Evolutionary conservation across 306 rosid genomes (phyloP).

Genomic region (Rosa multiflora): DNA sequence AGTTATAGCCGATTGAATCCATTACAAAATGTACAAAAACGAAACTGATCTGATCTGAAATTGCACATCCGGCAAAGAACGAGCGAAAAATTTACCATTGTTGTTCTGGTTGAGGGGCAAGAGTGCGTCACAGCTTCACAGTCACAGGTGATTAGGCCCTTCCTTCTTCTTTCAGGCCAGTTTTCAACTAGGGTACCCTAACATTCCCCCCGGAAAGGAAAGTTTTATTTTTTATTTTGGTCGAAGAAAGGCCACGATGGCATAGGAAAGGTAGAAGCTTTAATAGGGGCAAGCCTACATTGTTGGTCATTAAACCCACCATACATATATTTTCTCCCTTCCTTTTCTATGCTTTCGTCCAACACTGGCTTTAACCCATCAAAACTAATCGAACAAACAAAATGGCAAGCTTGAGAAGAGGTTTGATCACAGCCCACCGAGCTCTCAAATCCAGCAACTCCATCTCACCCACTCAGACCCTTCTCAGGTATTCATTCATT

Average conservation of each 20-base stretch:
- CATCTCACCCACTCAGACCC: slow-evolving; percentile 10
- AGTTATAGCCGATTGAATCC: no score
- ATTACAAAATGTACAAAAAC: no score
- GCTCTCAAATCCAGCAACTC: slow-evolving; percentile 32
- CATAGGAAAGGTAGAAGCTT: not conserved
- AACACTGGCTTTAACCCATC: not conserved
- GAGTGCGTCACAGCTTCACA: no score
- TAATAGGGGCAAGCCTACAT: not conserved
- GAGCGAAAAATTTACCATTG: no score
- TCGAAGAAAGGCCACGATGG: slow-evolving; percentile 18
- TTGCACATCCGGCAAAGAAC: no score
- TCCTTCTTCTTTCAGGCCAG: no score
- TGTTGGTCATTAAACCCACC: not conserved
- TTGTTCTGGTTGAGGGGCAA: no score
- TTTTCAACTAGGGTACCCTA: no score
- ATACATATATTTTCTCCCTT: not conserved
- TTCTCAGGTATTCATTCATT: slow-evolving; percentile 20
- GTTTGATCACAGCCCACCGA: slow-evolving; percentile 26
- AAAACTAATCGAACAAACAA: not conserved
- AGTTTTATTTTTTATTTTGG: no score
- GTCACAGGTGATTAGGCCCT: no score
- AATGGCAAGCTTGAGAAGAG: slow-evolving; percentile 51
- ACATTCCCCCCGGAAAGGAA: no score
- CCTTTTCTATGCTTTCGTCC: not conserved
- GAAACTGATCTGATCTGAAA: no score